Percentiles rank a stretch among this genome's conserved stretches.
phyloP scores from a whole-genome alignment of 805 yeast species.

The Nakazawaea molendinolei region DNA sequence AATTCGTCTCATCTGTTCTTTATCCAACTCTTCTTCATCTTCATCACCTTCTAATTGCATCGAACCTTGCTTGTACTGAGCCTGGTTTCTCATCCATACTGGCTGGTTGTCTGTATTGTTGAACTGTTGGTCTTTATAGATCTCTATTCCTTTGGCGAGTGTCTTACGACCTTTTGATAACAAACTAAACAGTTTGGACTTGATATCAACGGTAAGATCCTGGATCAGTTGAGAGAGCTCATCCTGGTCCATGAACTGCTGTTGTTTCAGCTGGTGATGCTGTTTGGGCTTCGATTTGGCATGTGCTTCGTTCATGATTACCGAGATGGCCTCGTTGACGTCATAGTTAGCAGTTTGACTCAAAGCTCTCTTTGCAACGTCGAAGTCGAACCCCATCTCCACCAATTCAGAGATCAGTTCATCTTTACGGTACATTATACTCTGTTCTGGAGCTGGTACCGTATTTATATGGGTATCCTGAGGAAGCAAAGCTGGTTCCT shows the following conservation, averaged over 20 bases:
- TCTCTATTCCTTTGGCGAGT: slow-evolving; percentile 55
- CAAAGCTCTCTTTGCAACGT: slow-evolving; percentile 55
- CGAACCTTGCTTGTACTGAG: slow-evolving; percentile 36
- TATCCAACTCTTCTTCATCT: slow-evolving; percentile 40
- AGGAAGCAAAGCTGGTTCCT: not conserved
- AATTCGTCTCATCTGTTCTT: slow-evolving; percentile 32
- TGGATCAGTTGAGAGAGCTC: slow-evolving; percentile 36
- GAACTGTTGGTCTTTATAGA: slow-evolving; percentile 35
- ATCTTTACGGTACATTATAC: slow-evolving; percentile 26
- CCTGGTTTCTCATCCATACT: slow-evolving; percentile 69
- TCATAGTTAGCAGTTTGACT: slow-evolving; percentile 47
- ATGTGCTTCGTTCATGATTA: slow-evolving; percentile 57
- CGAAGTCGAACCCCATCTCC: slow-evolving; percentile 73
- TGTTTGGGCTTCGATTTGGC: slow-evolving; percentile 18
- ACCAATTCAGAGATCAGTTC: slow-evolving; percentile 58
- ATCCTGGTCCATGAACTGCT: slow-evolving; percentile 15
- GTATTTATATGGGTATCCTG: slow-evolving; percentile 3
- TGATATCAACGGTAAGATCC: slow-evolving; percentile 49
- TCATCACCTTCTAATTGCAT: slow-evolving; percentile 27
- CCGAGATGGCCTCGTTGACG: slow-evolving; percentile 59
- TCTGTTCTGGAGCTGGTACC: slow-evolving; percentile 8
- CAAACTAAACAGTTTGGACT: slow-evolving; percentile 52
- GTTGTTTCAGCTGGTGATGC: slow-evolving; percentile 4
- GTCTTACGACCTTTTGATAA: slow-evolving; percentile 55
- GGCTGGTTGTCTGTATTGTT: slow-evolving; percentile 37